phyloP scores from a whole-genome alignment of 1,284 basidiomycete species.

The Microbotryum saponariae region DNA sequence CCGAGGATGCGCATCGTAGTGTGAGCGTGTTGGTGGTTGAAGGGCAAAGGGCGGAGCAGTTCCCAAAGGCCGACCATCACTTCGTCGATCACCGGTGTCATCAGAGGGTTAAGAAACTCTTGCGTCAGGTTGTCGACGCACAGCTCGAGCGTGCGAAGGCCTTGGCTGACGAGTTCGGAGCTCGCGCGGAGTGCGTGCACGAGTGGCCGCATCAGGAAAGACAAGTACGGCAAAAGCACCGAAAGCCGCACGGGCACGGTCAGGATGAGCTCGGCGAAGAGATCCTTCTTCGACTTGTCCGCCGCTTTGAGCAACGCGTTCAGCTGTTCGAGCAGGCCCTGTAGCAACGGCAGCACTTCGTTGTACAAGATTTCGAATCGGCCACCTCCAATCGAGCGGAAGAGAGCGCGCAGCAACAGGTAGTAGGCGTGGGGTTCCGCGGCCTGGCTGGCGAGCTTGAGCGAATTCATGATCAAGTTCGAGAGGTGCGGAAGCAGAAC shows the following conservation, averaged over 20 bases:
- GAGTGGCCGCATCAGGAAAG: conserved; percentile 93
- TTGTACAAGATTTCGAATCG: conserved; percentile 93
- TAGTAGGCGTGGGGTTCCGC: conserved; percentile 89
- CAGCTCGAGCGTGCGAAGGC: conserved; percentile 91
- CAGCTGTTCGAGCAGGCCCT: conserved; percentile 92
- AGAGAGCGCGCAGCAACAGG: conserved; percentile 85
- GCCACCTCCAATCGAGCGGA: conserved; percentile 96
- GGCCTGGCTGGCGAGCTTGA: conserved; percentile 86
- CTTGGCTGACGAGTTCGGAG: conserved; percentile 88
- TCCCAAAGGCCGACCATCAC: conserved; percentile 90
- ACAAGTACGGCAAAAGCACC: conserved; percentile 89
- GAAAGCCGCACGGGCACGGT: conserved; percentile 94
- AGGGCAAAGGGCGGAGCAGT: conserved; percentile 82
- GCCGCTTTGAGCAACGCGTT: conserved; percentile 81
- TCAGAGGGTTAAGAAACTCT: conserved; percentile 95
- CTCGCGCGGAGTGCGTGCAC: conserved; percentile 82
- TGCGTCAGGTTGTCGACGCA: conserved; percentile 99
- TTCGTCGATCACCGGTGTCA: conserved; percentile 84
- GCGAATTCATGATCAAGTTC: conserved; percentile 94
- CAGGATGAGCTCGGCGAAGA: conserved; percentile 94
- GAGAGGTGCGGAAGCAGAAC: conserved; percentile 87
- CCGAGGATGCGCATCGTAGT: conserved; percentile 94
- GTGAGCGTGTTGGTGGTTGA: conserved; percentile 84
- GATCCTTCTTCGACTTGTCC: conserved; percentile 57
- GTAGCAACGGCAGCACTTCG: conserved; percentile 89